Evolutionary conservation across 371 early-diverging fungal genomes (phyloP).

Genomic region (Smittium culicis): DNA sequence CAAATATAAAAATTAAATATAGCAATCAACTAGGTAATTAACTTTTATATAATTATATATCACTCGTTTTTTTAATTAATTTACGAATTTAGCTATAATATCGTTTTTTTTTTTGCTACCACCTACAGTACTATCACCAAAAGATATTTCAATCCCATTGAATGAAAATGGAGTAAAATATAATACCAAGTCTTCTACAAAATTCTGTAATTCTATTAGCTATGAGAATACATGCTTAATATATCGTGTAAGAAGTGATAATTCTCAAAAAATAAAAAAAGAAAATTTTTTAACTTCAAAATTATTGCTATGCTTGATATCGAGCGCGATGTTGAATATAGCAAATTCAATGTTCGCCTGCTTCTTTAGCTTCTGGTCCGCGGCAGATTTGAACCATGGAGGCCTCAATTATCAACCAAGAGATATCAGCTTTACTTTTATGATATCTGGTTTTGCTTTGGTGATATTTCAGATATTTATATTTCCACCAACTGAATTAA

Average conservation of each 20-base stretch:
- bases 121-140: neutral
- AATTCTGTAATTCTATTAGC: too few relatives aligned
- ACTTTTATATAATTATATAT: too few relatives aligned
- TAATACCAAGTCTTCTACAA: neutral
- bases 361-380: slow-evolving; percentile 48
- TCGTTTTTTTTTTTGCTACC: too few relatives aligned
- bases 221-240: too few relatives aligned
- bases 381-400: slow-evolving; percentile 36
- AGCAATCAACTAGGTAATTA: too few relatives aligned
- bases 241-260: neutral
- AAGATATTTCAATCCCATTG: neutral
- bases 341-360: slow-evolving; percentile 62
- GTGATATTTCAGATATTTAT: slow-evolving; percentile 39
- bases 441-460: slow-evolving; percentile 38
- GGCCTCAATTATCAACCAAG: slow-evolving; percentile 42
- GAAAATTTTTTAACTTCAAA: neutral
- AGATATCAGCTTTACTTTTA: slow-evolving; percentile 42
- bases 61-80: too few relatives aligned
- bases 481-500: slow-evolving; percentile 37
- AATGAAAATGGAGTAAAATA: neutral
- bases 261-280: neutral
- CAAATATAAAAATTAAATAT: too few relatives aligned
- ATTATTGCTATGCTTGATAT: neutral
- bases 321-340: slow-evolving; percentile 36
- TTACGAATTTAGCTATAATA: too few relatives aligned